Conservation (phyloP, 2,329 filamentous ascomycete species). For the Thielaviopsis musarum region DNA sequence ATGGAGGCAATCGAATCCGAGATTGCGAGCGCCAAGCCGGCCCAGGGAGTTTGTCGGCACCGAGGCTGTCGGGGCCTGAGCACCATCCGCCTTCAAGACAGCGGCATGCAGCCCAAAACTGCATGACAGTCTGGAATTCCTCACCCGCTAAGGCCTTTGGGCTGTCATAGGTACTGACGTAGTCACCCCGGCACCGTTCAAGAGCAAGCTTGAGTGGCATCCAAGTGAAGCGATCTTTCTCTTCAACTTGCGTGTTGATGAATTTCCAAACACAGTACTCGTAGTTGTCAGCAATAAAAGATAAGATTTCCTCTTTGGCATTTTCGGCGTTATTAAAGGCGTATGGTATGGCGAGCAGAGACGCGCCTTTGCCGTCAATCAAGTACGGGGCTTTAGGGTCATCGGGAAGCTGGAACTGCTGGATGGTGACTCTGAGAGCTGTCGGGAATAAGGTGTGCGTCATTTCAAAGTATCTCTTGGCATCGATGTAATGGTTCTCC, state of each 20-base stretch:
- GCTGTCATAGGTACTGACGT: too few relatives aligned
- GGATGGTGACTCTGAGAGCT: not conserved
- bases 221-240: not conserved
- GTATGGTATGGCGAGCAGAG: not conserved
- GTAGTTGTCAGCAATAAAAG: not conserved
- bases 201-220: not conserved
- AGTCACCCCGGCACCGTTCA: too few relatives aligned
- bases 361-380: not conserved
- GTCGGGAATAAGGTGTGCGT: not conserved
- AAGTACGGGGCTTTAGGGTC: not conserved
- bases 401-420: not conserved
- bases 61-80: not conserved
- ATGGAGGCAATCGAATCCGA: not conserved
- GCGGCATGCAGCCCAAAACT: conserved; percentile 4
- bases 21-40: not conserved
- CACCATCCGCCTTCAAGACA: conserved; percentile 3
- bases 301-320: not conserved
- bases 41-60: not conserved
- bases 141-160: not conserved
- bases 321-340: not conserved
- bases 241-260: not conserved
- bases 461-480: not conserved
- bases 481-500: not conserved
- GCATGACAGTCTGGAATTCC: not conserved
- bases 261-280: not conserved